Evolutionary conservation across 192 early-diverging fungal genomes (phyloP).

Genomic region (Entomortierella beljakovae): DNA sequence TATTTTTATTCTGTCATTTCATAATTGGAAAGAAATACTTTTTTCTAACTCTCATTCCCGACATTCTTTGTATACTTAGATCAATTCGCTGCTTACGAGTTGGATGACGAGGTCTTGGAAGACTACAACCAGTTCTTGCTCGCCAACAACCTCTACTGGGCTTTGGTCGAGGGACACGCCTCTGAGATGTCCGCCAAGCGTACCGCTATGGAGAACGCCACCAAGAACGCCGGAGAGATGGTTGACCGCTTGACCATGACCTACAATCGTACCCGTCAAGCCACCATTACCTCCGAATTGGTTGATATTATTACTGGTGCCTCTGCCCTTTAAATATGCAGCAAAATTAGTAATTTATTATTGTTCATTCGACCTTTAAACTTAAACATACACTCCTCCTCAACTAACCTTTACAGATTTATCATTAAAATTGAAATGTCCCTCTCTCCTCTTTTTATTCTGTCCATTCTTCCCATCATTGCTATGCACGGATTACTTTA

Average conservation of each 20-base stretch:
- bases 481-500: constrained; percentile 1
- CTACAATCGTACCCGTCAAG: constrained; percentile 98
- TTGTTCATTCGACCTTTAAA: neutral
- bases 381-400: neutral
- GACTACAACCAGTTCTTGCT: constrained; percentile 94
- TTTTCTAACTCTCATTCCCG: neutral
- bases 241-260: constrained; percentile 95
- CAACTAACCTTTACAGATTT: neutral
- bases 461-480: neutral
- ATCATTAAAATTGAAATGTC: constrained; percentile 25
- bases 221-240: constrained; percentile 99
- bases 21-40: too few relatives aligned
- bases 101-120: constrained; percentile 87
- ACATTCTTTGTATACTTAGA: constrained; percentile 19
- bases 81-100: constrained; percentile 92
- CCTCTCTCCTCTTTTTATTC: constrained; percentile 8
- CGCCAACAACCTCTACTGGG: constrained; percentile 96
- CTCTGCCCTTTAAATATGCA: constrained; percentile 79
- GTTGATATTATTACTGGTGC: constrained; percentile 98
- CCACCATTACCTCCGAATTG: constrained; percentile 98
- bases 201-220: constrained; percentile 99
- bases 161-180: constrained; percentile 95
- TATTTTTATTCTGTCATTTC: neutral
- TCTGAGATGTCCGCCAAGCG: constrained; percentile 96
- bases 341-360: neutral